phyloP scores from a whole-genome alignment of 2,329 filamentous ascomycete species.

The Pezicula radicicola region DNA sequence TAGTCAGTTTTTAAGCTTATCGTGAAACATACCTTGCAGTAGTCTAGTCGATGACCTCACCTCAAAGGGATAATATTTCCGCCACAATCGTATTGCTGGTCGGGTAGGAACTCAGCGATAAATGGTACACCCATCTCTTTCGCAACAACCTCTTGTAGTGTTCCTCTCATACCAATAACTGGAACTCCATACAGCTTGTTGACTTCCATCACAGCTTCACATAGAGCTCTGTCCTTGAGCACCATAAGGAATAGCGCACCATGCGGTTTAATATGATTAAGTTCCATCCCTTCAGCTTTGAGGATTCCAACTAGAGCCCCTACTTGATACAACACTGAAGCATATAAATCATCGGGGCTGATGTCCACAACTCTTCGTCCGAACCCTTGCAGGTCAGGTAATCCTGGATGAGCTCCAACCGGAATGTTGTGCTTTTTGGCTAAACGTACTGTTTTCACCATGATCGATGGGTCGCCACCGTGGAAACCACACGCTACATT shows the following conservation, averaged over 20 bases:
- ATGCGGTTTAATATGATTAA: slow-evolving; percentile 63
- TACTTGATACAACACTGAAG: slow-evolving; percentile 59
- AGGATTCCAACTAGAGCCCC: slow-evolving; percentile 60
- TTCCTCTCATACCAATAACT: not conserved
- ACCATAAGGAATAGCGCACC: slow-evolving; percentile 49
- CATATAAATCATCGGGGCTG: slow-evolving; percentile 51
- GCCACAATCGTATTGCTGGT: not conserved
- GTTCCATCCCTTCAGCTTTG: slow-evolving; percentile 48
- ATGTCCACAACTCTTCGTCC: slow-evolving; percentile 61
- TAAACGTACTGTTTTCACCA: slow-evolving; percentile 54
- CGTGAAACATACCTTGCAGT: no score
- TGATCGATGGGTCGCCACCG: slow-evolving; percentile 59
- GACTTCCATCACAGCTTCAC: slow-evolving; percentile 26
- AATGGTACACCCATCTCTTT: not conserved
- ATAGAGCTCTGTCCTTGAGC: slow-evolving; percentile 8
- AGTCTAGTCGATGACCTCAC: not conserved
- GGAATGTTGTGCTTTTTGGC: slow-evolving; percentile 56
- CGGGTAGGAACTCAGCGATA: not conserved
- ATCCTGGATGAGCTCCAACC: slow-evolving; percentile 60
- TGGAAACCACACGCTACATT: slow-evolving; percentile 62
- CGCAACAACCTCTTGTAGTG: not conserved
- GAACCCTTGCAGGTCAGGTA: slow-evolving; percentile 63
- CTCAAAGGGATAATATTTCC: not conserved
- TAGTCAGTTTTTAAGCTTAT: no score
- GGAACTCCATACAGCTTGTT: slow-evolving; percentile 18